Base-by-base conservation (phyloP, 805 yeast species). In the Metschnikowia santaceciliae region DNA sequence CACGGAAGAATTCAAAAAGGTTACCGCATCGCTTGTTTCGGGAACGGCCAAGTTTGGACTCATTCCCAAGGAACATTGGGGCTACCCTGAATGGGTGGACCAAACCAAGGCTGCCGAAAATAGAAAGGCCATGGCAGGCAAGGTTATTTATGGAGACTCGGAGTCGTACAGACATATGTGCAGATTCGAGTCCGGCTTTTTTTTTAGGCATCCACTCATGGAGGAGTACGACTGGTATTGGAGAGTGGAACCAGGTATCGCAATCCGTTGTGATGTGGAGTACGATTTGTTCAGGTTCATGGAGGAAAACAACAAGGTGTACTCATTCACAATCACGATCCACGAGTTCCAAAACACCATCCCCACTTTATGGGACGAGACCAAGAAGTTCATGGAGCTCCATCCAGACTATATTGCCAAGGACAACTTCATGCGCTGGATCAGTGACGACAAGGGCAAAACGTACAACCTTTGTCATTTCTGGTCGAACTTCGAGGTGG, bases 401-500 rank as follows among this genome's bases (percentile, higher is more conserved):
- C 71, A 82, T 71, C 90, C 90, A 22, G 76, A 83, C 60, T 78
- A 74, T 60, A 53, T 87, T 30, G 81, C 81, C 48, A 75, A 80
- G 22, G 77, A 89, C 65, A 86, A 84, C 68, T 71, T 86, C 74
- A 64, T 85, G 75, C 83, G 80, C 46, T 88, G 86, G 71, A 70
- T 88, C 51, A 79, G 88, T 49, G 81, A 84, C 82, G 75, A 87
- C 68, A 68, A 72, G 43, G 94, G 94, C 51, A 70, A 70, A 35
- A 72, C 84, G 13, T 88, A 88, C 68, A 88, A 88, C 66, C 78
- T 87, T 51, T 88, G 96, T 69, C 96, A 88, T 68, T 88, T 84
- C 77, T 88, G 96, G 96, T 86, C 95, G 23, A 90, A 90, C 72
- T 90, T 90, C 59, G 96, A 89, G 71, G 77, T 89, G 62, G 95